A percentile compares a stretch with the other conserved stretches of the same genome.
These are phyloP conservation scores for Alternaria burnsii DNA, from an alignment of 2,329 filamentous ascomycete species.

Conservation along the genomic window DNA sequence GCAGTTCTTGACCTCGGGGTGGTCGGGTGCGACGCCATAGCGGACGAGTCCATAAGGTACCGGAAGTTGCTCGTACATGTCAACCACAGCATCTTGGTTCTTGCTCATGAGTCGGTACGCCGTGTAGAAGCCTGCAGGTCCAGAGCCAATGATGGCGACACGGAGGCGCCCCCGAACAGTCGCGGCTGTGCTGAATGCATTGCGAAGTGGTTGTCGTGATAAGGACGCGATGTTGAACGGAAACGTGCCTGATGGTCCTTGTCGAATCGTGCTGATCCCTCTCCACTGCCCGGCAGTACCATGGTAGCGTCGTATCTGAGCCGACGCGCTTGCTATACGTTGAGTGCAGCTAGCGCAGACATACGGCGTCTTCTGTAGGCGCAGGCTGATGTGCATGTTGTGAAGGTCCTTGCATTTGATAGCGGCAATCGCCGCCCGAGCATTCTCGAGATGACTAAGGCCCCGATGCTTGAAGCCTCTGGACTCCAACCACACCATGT, in stretches of 20 bases:
- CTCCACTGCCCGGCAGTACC: constrained; percentile 5
- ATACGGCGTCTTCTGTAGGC: constrained; percentile 23
- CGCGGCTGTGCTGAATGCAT: constrained; percentile 38
- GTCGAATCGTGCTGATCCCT: constrained; percentile 11
- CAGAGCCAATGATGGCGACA: constrained; percentile 89
- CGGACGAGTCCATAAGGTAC: constrained; percentile 92
- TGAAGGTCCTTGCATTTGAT: constrained; percentile 16
- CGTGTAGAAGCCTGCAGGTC: constrained; percentile 95
- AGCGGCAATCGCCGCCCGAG: constrained; percentile 17
- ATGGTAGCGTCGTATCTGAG: background rate
- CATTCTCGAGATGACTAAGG: constrained; percentile 28
- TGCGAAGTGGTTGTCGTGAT: constrained; percentile 1
- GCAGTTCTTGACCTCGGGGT: constrained; percentile 99
- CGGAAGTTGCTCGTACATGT: constrained; percentile 96
- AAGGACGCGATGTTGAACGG: constrained; percentile 1
- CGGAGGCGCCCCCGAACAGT: constrained; percentile 65
- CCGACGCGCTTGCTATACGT: constrained; percentile 17
- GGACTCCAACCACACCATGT: background rate
- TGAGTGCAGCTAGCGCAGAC: constrained; percentile 42
- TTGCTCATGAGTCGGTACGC: constrained; percentile 84
- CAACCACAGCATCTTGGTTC: constrained; percentile 75
- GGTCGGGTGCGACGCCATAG: constrained; percentile 96
- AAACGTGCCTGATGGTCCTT: constrained; percentile 17
- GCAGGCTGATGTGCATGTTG: constrained; percentile 36
- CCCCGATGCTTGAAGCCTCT: background rate